Conservation (phyloP, 129 eudicot species). For the Dittrichia graveolens region DNA sequence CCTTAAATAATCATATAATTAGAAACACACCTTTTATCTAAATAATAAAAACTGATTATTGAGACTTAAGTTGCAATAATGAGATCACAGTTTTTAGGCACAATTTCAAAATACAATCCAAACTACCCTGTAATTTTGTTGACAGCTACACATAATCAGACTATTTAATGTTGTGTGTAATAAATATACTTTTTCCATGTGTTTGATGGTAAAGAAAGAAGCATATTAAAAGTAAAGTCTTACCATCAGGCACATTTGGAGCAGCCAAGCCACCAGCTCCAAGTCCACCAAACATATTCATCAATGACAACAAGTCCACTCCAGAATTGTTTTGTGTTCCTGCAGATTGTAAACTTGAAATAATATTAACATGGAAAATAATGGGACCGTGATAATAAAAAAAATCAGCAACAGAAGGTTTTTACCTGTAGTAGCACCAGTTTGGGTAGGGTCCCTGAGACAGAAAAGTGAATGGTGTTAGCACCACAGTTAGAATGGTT, state of each 20-base stretch:
- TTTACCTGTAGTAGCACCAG: conserved; percentile 55
- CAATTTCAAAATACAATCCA: background rate
- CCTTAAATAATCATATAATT: background rate
- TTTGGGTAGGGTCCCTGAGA: conserved; percentile 69
- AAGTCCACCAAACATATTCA: conserved; percentile 76
- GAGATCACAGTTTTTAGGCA: too few species aligned
- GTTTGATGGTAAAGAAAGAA: background rate
- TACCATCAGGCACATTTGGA: conserved; percentile 64
- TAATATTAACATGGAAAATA: background rate
- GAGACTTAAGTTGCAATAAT: too few species aligned
- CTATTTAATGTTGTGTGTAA: background rate
- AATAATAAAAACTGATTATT: background rate
- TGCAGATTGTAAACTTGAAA: conserved; percentile 26
- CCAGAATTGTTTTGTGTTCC: conserved; percentile 66
- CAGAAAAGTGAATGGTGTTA: conserved; percentile 11
- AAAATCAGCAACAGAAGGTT: background rate
- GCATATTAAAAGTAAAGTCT: background rate
- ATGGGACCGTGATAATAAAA: background rate
- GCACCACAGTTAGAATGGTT: background rate
- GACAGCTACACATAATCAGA: background rate
- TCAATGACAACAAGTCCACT: conserved; percentile 47
- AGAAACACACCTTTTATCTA: background rate
- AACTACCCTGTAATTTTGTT: background rate
- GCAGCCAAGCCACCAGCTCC: conserved; percentile 55
- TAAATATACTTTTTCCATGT: background rate